Evolutionary conservation across 441 rosid species (phyloP).

Genomic region (Iberis amara): DNA sequence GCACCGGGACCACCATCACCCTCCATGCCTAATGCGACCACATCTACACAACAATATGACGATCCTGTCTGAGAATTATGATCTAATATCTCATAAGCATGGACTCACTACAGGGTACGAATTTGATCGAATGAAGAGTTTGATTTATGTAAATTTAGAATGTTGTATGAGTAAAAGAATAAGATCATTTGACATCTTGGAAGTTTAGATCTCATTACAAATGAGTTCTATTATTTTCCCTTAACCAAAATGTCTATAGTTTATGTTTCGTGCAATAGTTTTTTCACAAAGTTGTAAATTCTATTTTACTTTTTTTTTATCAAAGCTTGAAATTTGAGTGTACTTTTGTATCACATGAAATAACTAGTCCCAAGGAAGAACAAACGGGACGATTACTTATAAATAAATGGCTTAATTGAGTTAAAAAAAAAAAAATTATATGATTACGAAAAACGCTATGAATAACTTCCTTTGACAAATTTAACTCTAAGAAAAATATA

Average conservation of each 20-base stretch:
- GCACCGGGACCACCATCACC: conserved; percentile 51
- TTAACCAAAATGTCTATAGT: not conserved
- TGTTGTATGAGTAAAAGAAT: conserved; percentile 18
- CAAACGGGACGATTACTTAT: too few species aligned
- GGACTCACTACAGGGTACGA: not conserved
- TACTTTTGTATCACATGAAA: too few species aligned
- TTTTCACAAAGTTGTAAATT: conserved; percentile 22
- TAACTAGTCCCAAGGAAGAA: too few species aligned
- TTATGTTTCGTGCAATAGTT: not conserved
- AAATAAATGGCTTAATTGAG: too few species aligned
- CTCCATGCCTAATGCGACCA: conserved; percentile 31
- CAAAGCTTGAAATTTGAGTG: too few species aligned
- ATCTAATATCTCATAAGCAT: not conserved
- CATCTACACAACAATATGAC: conserved; percentile 28
- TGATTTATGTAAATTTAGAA: conserved; percentile 21
- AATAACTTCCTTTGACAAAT: too few species aligned
- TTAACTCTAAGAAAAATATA: too few species aligned
- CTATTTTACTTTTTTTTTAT: not conserved
- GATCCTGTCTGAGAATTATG: conserved; percentile 44
- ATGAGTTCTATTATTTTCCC: not conserved
- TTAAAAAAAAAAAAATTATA: too few species aligned
- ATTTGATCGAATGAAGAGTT: conserved; percentile 9
- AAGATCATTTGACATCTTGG: conserved; percentile 9
- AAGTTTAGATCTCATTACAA: not conserved
- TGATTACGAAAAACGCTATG: too few species aligned